Percentiles rank a stretch among this genome's conserved stretches.
Evolutionary conservation across 495 filamentous ascomycete species (phyloP).

Genomic region (Aeminium ludgeri): DNA sequence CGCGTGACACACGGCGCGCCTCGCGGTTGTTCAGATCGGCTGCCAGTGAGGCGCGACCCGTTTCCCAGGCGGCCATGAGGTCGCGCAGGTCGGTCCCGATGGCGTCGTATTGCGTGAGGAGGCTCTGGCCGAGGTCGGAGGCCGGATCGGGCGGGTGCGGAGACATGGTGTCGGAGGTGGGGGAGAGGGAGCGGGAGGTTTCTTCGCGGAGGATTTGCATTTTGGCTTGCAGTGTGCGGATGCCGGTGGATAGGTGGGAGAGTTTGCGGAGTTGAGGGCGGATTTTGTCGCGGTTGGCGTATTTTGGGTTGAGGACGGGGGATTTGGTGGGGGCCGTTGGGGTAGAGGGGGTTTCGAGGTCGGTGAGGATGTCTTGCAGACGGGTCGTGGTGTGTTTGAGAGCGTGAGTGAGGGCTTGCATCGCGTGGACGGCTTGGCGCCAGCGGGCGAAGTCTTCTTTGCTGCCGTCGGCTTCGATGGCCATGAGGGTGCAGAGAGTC

Average conservation of each 20-base stretch:
- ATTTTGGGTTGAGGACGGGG: background rate
- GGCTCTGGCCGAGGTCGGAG: constrained; percentile 51
- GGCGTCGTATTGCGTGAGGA: constrained; percentile 83
- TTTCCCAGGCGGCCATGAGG: constrained; percentile 81
- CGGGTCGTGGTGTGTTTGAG: constrained; percentile 29
- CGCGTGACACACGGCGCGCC: constrained; percentile 49
- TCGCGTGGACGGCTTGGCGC: constrained; percentile 59
- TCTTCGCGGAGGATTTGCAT: constrained; percentile 86
- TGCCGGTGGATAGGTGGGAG: constrained; percentile 72
- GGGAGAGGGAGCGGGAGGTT: constrained; percentile 57
- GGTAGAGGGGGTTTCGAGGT: constrained; percentile 52
- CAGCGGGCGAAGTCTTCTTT: constrained; percentile 65
- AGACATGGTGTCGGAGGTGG: constrained; percentile 56
- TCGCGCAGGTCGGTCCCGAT: constrained; percentile 73
- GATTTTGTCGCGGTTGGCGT: constrained; percentile 60
- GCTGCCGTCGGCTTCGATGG: constrained; percentile 71
- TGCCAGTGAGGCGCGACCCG: constrained; percentile 58
- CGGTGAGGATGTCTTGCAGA: constrained; percentile 54
- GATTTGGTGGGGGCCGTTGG: constrained; percentile 43
- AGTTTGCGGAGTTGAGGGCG: constrained; percentile 73
- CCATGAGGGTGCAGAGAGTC: constrained; percentile 69
- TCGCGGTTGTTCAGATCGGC: constrained; percentile 57
- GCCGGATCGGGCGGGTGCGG: too few relatives aligned
- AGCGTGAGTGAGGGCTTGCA: constrained; percentile 45
- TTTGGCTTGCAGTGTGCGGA: constrained; percentile 84